Evolutionary conservation across 495 filamentous ascomycete genomes (phyloP).

Genomic region (Amorphotheca resinae): DNA sequence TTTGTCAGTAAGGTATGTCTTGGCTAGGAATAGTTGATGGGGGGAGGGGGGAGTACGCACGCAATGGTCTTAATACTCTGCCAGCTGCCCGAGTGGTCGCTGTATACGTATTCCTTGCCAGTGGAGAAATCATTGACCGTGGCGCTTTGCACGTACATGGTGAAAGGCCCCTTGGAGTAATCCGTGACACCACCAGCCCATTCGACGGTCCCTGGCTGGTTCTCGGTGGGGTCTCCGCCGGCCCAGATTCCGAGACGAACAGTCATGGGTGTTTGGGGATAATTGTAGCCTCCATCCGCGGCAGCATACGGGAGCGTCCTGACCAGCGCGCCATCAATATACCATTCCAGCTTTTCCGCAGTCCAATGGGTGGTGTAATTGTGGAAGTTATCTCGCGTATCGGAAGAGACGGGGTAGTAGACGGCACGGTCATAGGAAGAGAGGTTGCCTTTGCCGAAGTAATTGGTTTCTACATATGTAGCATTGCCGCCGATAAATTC

Average conservation of each 20-base stretch:
- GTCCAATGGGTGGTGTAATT: slow-evolving; percentile 86
- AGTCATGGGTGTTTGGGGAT: slow-evolving; percentile 80
- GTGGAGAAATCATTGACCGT: slow-evolving; percentile 53
- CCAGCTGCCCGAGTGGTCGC: slow-evolving; percentile 52
- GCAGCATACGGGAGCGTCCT: slow-evolving; percentile 53
- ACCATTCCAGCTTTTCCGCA: slow-evolving; percentile 52
- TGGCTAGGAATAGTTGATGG: slow-evolving; percentile 3
- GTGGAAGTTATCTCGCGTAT: slow-evolving; percentile 45
- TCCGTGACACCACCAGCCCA: slow-evolving; percentile 76
- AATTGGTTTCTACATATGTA: slow-evolving; percentile 60
- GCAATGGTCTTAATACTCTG: slow-evolving; percentile 56
- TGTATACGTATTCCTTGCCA: slow-evolving; percentile 56
- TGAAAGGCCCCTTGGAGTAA: slow-evolving; percentile 57
- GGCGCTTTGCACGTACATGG: slow-evolving; percentile 61
- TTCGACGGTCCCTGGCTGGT: slow-evolving; percentile 40
- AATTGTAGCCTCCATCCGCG: slow-evolving; percentile 51
- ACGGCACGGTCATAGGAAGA: slow-evolving; percentile 47
- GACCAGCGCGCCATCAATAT: slow-evolving; percentile 56
- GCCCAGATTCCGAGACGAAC: slow-evolving; percentile 78
- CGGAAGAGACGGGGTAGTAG: slow-evolving; percentile 40
- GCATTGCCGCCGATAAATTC: slow-evolving; percentile 64
- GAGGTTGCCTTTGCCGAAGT: slow-evolving; percentile 74
- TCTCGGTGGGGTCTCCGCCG: slow-evolving; percentile 54
- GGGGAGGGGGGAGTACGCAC: slow-evolving; percentile 30
- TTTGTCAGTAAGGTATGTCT: too few relatives aligned